Conservation (phyloP, 2,329 filamentous ascomycete species). For the Dactylellina haptotyla region DNA sequence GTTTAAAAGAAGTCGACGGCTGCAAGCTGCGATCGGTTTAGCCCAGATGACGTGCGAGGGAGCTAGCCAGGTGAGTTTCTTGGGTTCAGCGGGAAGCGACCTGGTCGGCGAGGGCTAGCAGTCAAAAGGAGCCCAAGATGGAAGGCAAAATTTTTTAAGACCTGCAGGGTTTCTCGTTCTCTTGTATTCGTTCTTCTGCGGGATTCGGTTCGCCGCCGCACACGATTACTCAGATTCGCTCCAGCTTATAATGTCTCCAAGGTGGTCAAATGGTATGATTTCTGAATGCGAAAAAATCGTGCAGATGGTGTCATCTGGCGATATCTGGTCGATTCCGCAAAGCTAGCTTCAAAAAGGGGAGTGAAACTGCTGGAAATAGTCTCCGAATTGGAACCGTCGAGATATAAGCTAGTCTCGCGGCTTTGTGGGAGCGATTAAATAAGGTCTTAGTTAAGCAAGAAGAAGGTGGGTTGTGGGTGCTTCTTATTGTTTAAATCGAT, state of each 20-base stretch:
- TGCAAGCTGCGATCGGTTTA: not conserved
- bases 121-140: conserved; percentile 16
- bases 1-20: not conserved
- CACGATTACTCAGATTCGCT: too few species aligned
- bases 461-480: too few species aligned
- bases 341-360: too few species aligned
- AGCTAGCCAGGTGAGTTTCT: not conserved
- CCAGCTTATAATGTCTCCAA: too few species aligned
- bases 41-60: conserved; percentile 29
- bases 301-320: too few species aligned
- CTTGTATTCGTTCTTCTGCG: not conserved
- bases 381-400: conserved; percentile 33
- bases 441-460: conserved; percentile 6
- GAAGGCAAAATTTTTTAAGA: conserved; percentile 5
- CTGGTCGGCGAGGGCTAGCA: not conserved
- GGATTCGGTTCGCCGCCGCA: too few species aligned
- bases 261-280: too few species aligned
- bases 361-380: too few species aligned
- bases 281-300: too few species aligned
- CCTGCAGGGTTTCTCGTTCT: not conserved
- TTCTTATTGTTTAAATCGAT: conserved; percentile 1
- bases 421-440: not conserved
- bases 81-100: not conserved
- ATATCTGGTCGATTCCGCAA: too few species aligned
- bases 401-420: not conserved